Evolutionary conservation across 2,329 filamentous ascomycete species (phyloP), one percentile per base, ranked within the genome.

Genomic region (Fusarium sp.): DNA sequence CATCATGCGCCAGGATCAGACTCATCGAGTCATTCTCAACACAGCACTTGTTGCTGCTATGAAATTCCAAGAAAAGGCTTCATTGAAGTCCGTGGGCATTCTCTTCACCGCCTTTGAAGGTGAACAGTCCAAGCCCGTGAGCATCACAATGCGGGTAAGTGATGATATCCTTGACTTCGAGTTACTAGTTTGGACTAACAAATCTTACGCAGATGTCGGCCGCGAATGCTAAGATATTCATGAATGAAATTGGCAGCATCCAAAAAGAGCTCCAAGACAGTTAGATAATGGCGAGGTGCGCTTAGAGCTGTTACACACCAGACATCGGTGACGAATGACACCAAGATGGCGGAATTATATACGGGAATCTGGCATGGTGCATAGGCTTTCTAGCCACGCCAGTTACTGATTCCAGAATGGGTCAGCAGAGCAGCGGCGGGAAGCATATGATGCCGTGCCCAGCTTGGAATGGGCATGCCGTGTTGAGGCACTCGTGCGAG

Each of bases 1-100:
- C 71, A 87, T 98, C 66, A 94, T 98, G 90, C 91, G 95, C 20
- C 94, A 97, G 72, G 94, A 98, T 76, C 94, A 94, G 65, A 96
- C 93, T 2, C 90, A 94, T 75, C 89, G 94, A 24, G 90, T 98
- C 57, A 90, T 97, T 67, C 84, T 98, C 53, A 98, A 98, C 81
- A 93, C 92, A 2, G 89, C 90, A 2, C 86, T 98, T 63, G 88
- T 94, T 64, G 91, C 92, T 61, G 88, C 90, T 7, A 92, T 97
- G 87, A 89, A 89, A 46, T 93, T 97, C 76, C 91, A 94, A 65
- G 89, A 94, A 54, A 92, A 91, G 74, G 90, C 93, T 30, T 89
- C 87, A 44, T 87, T 92, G 66, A 93, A 93, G 79, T 87, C 89
- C 46, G 85, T 94, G 49, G 86, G 88, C 56, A 87, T 97, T 24